Conservation (phyloP, 2,329 filamentous ascomycete genomes). For the Onygena corvina region DNA sequence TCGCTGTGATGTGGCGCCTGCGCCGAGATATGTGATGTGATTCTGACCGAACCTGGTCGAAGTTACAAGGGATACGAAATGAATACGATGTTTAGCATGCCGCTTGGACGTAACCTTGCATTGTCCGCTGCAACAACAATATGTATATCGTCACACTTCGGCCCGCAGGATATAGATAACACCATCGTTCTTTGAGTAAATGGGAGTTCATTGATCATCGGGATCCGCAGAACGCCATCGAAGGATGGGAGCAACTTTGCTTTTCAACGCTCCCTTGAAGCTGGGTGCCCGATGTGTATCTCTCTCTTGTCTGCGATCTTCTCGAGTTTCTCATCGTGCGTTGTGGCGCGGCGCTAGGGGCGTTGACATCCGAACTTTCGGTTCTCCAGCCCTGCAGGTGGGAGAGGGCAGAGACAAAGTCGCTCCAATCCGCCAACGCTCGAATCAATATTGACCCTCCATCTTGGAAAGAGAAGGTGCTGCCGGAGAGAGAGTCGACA, state of each 20-base stretch:
- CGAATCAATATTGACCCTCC: neutral
- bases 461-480: neutral
- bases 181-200: too few species aligned
- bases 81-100: neutral
- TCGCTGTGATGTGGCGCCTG: neutral
- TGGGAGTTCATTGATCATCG: too few species aligned
- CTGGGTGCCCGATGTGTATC: neutral
- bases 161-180: neutral
- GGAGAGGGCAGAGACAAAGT: neutral
- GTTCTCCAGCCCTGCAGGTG: neutral
- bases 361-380: neutral
- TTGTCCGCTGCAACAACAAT: neutral
- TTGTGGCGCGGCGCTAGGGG: conserved; percentile 1
- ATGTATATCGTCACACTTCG: neutral
- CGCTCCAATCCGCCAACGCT: neutral
- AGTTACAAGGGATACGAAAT: neutral
- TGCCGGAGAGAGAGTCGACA: neutral
- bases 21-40: neutral
- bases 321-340: conserved; percentile 1
- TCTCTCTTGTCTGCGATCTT: conserved; percentile 1
- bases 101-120: too few species aligned
- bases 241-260: neutral
- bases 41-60: neutral
- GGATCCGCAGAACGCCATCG: neutral
- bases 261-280: neutral